Evolutionary conservation across 2,329 filamentous ascomycete species (phyloP), one percentile per base, ranked within the genome.

Genomic region (Alternaria triticimaculans): DNA sequence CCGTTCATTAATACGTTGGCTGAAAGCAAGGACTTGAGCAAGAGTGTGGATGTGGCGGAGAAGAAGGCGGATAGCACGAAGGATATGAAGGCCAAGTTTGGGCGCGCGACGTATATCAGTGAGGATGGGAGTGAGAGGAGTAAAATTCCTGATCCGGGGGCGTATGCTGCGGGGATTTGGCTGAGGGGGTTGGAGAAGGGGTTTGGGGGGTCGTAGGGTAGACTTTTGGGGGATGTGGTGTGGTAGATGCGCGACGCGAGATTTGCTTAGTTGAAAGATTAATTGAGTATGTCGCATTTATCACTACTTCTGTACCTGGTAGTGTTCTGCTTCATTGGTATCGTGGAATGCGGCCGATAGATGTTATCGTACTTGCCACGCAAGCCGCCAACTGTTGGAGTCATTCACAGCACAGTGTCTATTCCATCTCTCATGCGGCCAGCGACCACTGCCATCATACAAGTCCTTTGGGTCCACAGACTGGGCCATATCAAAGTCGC

Each of bases 1-100:
- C 96, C 96, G 2, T 99, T 98, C 76, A 89, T 96, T 55, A 87
- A 91, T 20, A 87, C 86, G 6, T 84, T 98, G 5, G 83, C 80
- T 3, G 79, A 86, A 73, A 89, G 87, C 0, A 87, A 87, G 15
- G 88, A 93, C 76, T 75, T 96, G 5, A 85, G 85, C 64, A 84
- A 88, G 76, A 93, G 94, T 4, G 93, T 93, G 0, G 83, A 88
- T 70, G 93, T 92, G 1, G 90, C 94, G 0, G 86, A 87, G 69
- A 84, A 89, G 46, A 95, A 90, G 1, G 92, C 94, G 1, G 90
- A 95, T 65, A 87, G 87, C 25, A 98, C 95, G 5, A 96, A 93
- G 83, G 89, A 89, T 28, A 97, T 99, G 94, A 89, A 91, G 79
- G 92, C 96, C 18, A 95, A 90, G 73, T 85, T 98, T 56, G 96